Evolutionary conservation across 2,329 filamentous ascomycete species (phyloP), one percentile per base, ranked within the genome.

Genomic region (Lachnellula suecica): DNA sequence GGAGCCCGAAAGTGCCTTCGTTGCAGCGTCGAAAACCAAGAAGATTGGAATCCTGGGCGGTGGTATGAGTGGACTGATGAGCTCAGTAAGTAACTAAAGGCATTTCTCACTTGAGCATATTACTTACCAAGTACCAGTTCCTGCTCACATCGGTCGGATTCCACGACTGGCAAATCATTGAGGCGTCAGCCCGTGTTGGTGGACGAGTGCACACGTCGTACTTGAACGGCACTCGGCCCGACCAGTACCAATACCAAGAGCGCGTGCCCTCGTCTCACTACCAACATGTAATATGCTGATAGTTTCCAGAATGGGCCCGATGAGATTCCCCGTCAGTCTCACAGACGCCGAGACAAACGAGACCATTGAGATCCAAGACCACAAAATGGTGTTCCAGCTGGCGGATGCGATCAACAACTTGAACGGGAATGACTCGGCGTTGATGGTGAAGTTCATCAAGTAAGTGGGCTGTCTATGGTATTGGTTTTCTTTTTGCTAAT

Each of bases 181-280:
- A 88, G 65, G 79, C 81, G 0, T 78, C 76, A 5, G 67, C 80
- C 35, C 74, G 84, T 7, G 74, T 87, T 13, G 85, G 85, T 15
- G 84, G 84, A 3, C 78, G 85, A 19, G 78, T 88, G 0, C 81
- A 81, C 51, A 88, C 84, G 2, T 76, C 76, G 49, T 87, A 87
- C 49, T 74, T 88, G 2, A 76, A 77, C 2, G 79, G 77, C 4
- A 79, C 74, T 0, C 57, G 38, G 15, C 80, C 82, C 0, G 77
- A 79, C 19, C 75, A 86, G 54, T 87, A 87, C 61, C 82, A 83
- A 19, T 87, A 88, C 64, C 83, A 87, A 60, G 84, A 87, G 63
- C 38, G 38, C 29, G 43, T 31, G 9, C 5, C 11, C 10, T 11
- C 24, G 11, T 44, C 15, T 8, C 5, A 17, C 34, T 37, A 5